Percentiles rank a stretch among this genome's conserved stretches.
Evolutionary conservation across 768 basidiomycete species (phyloP).

Genomic region (Rhodosporidiobolus odoratus): DNA sequence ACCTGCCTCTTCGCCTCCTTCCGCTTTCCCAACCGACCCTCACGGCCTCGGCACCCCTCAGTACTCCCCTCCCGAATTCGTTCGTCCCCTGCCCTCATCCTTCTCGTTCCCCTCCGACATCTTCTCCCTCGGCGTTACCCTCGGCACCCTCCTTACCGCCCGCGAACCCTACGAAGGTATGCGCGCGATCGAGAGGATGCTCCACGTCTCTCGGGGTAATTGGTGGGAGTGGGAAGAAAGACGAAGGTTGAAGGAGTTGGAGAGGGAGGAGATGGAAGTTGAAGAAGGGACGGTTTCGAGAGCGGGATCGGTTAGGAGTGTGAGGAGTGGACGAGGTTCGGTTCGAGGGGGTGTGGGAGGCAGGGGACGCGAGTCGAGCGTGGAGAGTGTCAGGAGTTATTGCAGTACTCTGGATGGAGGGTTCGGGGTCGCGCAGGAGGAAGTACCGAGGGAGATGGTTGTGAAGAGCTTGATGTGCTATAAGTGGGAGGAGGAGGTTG

Average conservation of each 20-base stretch:
- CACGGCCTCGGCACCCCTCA: conserved; percentile 49
- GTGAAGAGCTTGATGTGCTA: conserved; percentile 14
- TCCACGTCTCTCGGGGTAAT: conserved; percentile 46
- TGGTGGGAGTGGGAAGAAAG: conserved; percentile 49
- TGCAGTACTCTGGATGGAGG: neutral
- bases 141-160: conserved; percentile 47
- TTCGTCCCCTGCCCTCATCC: conserved; percentile 42
- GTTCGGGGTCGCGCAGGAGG: neutral
- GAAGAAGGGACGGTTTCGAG: conserved; percentile 1
- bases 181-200: conserved; percentile 47
- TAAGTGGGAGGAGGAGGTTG: neutral
- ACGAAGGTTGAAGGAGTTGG: conserved; percentile 35
- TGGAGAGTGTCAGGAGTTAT: conserved; percentile 14
- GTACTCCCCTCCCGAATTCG: conserved; percentile 50
- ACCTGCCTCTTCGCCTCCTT: conserved; percentile 41
- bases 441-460: conserved; percentile 3
- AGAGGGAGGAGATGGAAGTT: neutral
- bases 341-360: neutral
- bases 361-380: conserved; percentile 15
- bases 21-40: conserved; percentile 45
- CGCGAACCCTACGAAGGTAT: conserved; percentile 48
- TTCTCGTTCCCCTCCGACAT: conserved; percentile 50
- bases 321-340: neutral
- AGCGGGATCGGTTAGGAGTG: neutral
- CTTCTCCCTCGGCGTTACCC: conserved; percentile 50